phyloP scores from a whole-genome alignment of 257 asterid genomes.

The Ophiorrhiza pumila region DNA sequence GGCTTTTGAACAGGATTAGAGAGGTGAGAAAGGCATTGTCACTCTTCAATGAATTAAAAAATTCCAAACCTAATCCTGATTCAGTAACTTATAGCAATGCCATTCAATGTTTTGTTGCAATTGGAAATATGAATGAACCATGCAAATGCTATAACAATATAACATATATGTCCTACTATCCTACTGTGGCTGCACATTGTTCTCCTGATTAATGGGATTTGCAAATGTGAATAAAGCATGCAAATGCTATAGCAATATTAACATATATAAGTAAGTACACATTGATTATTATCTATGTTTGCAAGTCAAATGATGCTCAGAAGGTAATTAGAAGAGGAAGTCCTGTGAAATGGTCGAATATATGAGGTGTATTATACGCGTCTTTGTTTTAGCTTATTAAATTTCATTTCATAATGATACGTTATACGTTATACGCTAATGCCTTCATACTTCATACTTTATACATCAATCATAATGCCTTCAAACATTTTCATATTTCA shows the following conservation, averaged over 20 bases:
- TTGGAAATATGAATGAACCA: constrained; percentile 63
- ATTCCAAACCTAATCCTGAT: constrained; percentile 50
- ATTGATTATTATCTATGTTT: constrained; percentile 62
- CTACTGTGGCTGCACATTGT: constrained; percentile 57
- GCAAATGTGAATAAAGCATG: constrained; percentile 43
- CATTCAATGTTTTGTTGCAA: constrained; percentile 50
- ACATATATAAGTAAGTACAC: constrained; percentile 56
- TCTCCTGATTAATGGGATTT: constrained; percentile 69
- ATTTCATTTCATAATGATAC: too few species aligned
- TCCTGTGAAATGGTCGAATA: constrained; percentile 72
- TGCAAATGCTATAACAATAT: constrained; percentile 62
- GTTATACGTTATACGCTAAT: too few species aligned
- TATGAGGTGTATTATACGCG: too few species aligned
- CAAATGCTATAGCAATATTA: too few species aligned
- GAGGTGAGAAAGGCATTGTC: constrained; percentile 58
- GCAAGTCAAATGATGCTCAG: constrained; percentile 61
- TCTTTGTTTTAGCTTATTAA: too few species aligned
- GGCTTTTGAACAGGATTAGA: constrained; percentile 53
- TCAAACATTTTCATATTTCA: too few species aligned
- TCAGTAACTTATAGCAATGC: constrained; percentile 53
- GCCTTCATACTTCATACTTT: too few species aligned
- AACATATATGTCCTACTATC: constrained; percentile 50
- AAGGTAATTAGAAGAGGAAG: constrained; percentile 60
- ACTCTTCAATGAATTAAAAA: constrained; percentile 57
- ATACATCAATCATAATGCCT: too few species aligned